Evolutionary conservation across 768 basidiomycete genomes (phyloP).

Genomic region (Calocybe gangraenosa): DNA sequence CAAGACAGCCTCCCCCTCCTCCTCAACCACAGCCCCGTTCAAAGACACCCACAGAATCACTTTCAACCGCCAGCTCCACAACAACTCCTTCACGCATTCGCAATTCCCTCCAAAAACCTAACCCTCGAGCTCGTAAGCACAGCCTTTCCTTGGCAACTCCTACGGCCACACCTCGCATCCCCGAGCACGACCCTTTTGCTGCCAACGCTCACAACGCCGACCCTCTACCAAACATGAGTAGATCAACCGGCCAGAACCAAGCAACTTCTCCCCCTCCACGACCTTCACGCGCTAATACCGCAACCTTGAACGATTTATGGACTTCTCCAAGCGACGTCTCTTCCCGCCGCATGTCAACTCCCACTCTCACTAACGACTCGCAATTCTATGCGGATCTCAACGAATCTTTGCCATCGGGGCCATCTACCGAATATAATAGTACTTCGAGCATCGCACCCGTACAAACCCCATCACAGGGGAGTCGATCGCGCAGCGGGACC

Average conservation of each 20-base stretch:
- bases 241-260: conserved; percentile 31
- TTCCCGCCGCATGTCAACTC: conserved; percentile 50
- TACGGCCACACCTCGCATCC: conserved; percentile 27
- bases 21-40: conserved; percentile 36
- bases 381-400: conserved; percentile 43
- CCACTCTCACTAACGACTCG: conserved; percentile 28
- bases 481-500: conserved; percentile 45
- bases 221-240: conserved; percentile 24
- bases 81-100: conserved; percentile 33
- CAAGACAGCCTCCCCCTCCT: conserved; percentile 36
- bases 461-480: conserved; percentile 18
- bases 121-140: conserved; percentile 47
- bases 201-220: conserved; percentile 27
- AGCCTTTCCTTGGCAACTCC: conserved; percentile 35
- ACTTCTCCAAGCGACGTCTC: conserved; percentile 36
- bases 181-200: conserved; percentile 61
- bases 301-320: conserved; percentile 73
- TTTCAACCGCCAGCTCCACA: conserved; percentile 27
- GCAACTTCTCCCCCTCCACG: conserved; percentile 63
- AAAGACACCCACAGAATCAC: conserved; percentile 40
- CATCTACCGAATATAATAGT: conserved; percentile 25
- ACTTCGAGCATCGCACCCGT: conserved; percentile 17
- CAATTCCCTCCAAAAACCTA: conserved; percentile 61
- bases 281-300: conserved; percentile 83
- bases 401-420: conserved; percentile 34